A percentile compares a stretch with the other conserved stretches of the same genome.
Conservation (phyloP, 257 asterid species). For the Ocimum tenuiflorum region DNA sequence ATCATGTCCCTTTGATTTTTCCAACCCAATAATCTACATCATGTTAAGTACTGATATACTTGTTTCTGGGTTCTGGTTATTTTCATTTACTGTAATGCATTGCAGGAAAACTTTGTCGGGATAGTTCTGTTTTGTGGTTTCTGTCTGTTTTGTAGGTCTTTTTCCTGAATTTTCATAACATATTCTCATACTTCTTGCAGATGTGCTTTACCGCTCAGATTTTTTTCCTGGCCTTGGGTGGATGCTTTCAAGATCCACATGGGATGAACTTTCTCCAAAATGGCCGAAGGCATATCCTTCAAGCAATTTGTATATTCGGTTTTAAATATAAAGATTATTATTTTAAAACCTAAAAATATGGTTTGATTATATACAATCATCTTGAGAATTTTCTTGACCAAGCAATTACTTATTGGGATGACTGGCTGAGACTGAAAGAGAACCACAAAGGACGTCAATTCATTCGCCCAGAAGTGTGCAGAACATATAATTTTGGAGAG, state of each 20-base stretch:
- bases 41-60: neutral
- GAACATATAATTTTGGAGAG: constrained; percentile 96
- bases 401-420: constrained; percentile 92
- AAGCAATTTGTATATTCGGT: constrained; percentile 13
- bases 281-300: constrained; percentile 99
- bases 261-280: constrained; percentile 97
- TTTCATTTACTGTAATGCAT: constrained; percentile 1
- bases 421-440: constrained; percentile 91
- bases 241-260: constrained; percentile 86
- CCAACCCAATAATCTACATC: neutral
- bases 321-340: neutral
- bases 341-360: neutral
- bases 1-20: neutral
- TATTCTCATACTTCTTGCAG: constrained; percentile 41
- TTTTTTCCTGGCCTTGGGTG: constrained; percentile 99
- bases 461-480: constrained; percentile 95
- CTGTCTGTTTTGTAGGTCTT: neutral
- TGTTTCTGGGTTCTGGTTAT: constrained; percentile 2
- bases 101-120: constrained; percentile 1
- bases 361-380: constrained; percentile 2
- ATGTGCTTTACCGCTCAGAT: constrained; percentile 90
- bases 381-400: constrained; percentile 67
- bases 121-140: constrained; percentile 1
- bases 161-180: constrained; percentile 11
- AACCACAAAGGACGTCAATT: constrained; percentile 86